These are phyloP conservation scores for Saccharum hybrid DNA, from an alignment of 202 grass and related monocot genomes.

Conservation along the genomic window DNA sequence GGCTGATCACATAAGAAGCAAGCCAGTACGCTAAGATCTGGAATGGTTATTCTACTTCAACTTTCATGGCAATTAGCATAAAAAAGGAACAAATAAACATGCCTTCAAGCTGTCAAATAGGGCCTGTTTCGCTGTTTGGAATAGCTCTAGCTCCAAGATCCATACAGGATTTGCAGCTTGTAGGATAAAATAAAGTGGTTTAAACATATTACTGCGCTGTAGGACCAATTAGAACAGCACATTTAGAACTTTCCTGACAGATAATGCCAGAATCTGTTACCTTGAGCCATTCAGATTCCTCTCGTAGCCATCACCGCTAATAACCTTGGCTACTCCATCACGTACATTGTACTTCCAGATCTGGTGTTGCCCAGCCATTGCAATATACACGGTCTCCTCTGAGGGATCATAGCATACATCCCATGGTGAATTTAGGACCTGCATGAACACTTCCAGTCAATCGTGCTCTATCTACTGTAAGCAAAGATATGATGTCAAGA, in stretches of 20 bases:
- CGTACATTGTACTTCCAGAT: conserved; percentile 82
- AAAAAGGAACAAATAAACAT: conserved; percentile 32
- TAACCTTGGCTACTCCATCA: conserved; percentile 68
- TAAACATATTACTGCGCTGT: not conserved
- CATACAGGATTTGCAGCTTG: not conserved
- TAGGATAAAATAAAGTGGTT: not conserved
- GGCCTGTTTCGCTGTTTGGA: not conserved
- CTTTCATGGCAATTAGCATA: conserved; percentile 19
- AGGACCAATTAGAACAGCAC: conserved; percentile 4
- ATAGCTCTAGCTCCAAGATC: not conserved
- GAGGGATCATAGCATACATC: conserved; percentile 85
- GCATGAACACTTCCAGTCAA: conserved; percentile 45
- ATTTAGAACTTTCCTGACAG: conserved; percentile 16
- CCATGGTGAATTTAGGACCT: conserved; percentile 99
- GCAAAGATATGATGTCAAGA: not conserved
- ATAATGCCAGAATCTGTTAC: conserved; percentile 50
- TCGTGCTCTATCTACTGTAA: conserved; percentile 19
- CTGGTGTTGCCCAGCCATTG: conserved; percentile 98
- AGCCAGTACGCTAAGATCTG: not conserved
- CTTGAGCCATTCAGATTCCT: conserved; percentile 92
- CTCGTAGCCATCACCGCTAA: conserved; percentile 94
- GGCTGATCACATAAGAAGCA: not conserved
- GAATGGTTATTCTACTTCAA: conserved; percentile 28
- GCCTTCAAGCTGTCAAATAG: conserved; percentile 11
- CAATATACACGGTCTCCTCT: conserved; percentile 76